phyloP scores from a whole-genome alignment of 305 asterid genomes.

The Vinca major region DNA sequence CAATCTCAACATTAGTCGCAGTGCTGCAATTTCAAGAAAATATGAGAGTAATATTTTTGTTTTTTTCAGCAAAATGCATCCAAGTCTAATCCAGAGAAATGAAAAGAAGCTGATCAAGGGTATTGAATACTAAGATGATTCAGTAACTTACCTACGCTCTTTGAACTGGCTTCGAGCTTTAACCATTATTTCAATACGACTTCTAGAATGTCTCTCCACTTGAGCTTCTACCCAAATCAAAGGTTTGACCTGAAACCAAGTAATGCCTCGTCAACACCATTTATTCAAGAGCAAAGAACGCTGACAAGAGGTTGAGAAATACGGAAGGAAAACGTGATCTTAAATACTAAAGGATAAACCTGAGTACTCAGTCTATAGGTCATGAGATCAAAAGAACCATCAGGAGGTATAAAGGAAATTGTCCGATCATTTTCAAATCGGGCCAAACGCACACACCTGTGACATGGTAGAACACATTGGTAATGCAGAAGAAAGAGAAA shows the following conservation, averaged over 20 bases:
- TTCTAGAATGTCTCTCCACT: conserved; percentile 88
- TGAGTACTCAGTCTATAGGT: conserved; percentile 95
- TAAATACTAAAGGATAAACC: conserved; percentile 26
- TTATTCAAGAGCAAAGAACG: too few species aligned
- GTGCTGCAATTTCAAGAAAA: too few species aligned
- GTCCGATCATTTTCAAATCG: conserved; percentile 90
- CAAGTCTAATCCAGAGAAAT: too few species aligned
- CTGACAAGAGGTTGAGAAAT: too few species aligned
- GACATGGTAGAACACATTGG: conserved; percentile 12
- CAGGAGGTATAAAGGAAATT: conserved; percentile 94
- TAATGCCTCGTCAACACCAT: too few species aligned
- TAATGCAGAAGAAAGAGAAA: too few species aligned
- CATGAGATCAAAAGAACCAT: conserved; percentile 97
- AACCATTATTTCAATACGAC: conserved; percentile 78
- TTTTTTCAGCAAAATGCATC: too few species aligned
- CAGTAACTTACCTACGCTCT: conserved; percentile 69
- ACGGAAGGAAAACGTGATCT: too few species aligned
- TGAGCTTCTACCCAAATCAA: conserved; percentile 97
- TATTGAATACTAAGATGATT: too few species aligned
- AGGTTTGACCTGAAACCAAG: conserved; percentile 67
- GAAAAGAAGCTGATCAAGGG: neutral
- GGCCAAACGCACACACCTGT: conserved; percentile 92
- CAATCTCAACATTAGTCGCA: conserved; percentile 24
- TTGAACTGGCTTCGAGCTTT: conserved; percentile 97
- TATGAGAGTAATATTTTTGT: too few species aligned